These are phyloP conservation scores for Tuctoria greenei DNA, from an alignment of 176 grass and related monocot genomes.

Conservation along the genomic window DNA sequence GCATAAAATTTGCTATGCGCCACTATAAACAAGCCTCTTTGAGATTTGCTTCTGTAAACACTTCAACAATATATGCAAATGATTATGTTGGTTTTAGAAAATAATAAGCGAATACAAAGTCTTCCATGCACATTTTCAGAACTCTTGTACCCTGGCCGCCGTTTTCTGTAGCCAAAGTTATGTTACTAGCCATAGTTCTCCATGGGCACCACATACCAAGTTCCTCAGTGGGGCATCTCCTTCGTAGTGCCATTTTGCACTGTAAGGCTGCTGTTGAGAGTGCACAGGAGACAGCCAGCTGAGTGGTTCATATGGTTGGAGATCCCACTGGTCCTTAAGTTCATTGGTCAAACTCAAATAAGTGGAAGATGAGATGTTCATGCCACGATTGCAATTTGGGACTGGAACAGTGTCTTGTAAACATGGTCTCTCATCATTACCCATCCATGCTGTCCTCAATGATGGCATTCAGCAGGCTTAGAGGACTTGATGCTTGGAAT, in stretches of 20 bases:
- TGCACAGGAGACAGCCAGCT: too few relatives aligned
- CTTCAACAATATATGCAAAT: slow-evolving; percentile 7
- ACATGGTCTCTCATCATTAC: slow-evolving; percentile 6
- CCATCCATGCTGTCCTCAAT: neutral
- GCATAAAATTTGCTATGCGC: slow-evolving; percentile 4
- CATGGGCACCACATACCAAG: neutral
- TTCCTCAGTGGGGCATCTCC: neutral
- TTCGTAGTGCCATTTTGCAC: too few relatives aligned
- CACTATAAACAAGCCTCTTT: slow-evolving; percentile 16
- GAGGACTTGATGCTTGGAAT: too few relatives aligned
- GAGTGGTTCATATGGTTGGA: too few relatives aligned
- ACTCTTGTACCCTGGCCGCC: slow-evolving; percentile 19
- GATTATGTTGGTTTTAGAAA: neutral
- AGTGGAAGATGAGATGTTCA: too few relatives aligned
- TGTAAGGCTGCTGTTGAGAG: too few relatives aligned
- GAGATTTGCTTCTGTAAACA: slow-evolving; percentile 10
- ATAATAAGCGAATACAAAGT: neutral
- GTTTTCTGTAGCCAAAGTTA: neutral
- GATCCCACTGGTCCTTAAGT: too few relatives aligned
- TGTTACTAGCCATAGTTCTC: slow-evolving; percentile 28
- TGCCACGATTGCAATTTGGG: too few relatives aligned
- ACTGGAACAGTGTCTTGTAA: neutral
- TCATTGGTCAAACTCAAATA: too few relatives aligned
- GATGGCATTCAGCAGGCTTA: neutral
- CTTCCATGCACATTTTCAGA: neutral